Evolutionary conservation across 495 filamentous ascomycete species (phyloP).

Genomic region (Penicillium simplicissimum): DNA sequence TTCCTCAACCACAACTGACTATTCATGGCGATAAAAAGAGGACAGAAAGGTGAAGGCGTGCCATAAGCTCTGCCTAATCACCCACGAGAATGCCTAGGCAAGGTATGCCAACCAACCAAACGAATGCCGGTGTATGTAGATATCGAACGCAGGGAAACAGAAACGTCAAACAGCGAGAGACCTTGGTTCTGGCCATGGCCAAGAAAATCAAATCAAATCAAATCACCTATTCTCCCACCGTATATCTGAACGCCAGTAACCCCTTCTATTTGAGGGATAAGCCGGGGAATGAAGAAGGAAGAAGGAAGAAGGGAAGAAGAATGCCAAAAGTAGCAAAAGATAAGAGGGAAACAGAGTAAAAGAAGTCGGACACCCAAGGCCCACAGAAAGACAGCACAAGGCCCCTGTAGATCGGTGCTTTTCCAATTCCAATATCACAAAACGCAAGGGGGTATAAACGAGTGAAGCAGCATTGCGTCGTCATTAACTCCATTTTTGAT

Average conservation of each 20-base stretch:
- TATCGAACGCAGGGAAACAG: not conserved
- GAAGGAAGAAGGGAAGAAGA: slow-evolving; percentile 17
- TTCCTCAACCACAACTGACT: slow-evolving; percentile 6
- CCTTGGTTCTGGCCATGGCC: slow-evolving; percentile 8
- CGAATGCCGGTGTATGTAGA: slow-evolving; percentile 11
- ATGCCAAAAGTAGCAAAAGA: not conserved
- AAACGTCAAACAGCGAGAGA: slow-evolving; percentile 6
- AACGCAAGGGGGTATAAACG: slow-evolving; percentile 6
- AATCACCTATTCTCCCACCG: slow-evolving; percentile 16
- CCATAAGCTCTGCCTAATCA: not conserved
- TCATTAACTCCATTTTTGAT: slow-evolving; percentile 38
- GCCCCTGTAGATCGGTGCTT: slow-evolving; percentile 1
- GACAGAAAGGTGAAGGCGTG: slow-evolving; percentile 4
- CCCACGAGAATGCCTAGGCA: not conserved
- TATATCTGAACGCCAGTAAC: slow-evolving; percentile 39
- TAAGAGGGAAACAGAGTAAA: not conserved
- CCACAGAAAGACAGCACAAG: not conserved
- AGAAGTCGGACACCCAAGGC: not conserved
- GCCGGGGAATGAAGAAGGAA: slow-evolving; percentile 10
- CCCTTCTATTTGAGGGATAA: slow-evolving; percentile 26
- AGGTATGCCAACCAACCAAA: slow-evolving; percentile 4
- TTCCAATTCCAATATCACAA: slow-evolving; percentile 7
- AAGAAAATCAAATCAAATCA: slow-evolving; percentile 17
- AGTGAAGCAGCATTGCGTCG: slow-evolving; percentile 7
- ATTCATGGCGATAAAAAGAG: slow-evolving; percentile 8